These are phyloP conservation scores for Euphorbia celastroides DNA, from an alignment of 441 rosid species.

Conservation along the genomic window DNA sequence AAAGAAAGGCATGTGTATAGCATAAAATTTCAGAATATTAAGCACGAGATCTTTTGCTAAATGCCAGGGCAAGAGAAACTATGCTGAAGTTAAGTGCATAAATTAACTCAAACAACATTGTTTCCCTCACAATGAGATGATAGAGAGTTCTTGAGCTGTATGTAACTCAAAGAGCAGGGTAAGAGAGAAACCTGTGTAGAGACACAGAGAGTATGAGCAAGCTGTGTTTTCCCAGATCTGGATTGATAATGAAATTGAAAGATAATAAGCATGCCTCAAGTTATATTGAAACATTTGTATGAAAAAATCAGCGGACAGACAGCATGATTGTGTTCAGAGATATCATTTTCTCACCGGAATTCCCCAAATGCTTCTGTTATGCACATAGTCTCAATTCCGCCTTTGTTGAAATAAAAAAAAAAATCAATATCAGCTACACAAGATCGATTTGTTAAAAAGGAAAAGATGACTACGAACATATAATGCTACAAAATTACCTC, in stretches of 20 bases:
- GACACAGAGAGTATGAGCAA: slow-evolving; percentile 92
- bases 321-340: not conserved
- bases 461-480: not conserved
- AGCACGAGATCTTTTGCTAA: not conserved
- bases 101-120: not conserved
- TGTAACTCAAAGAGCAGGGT: slow-evolving; percentile 2
- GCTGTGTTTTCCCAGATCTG: slow-evolving; percentile 95
- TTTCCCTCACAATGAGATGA: not conserved
- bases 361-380: slow-evolving; percentile 97
- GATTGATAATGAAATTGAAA: slow-evolving; percentile 4
- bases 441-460: not conserved
- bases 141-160: not conserved
- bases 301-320: not conserved
- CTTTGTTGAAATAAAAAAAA: slow-evolving; percentile 28
- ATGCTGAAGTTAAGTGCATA: not conserved
- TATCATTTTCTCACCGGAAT: slow-evolving; percentile 46
- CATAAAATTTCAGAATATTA: not conserved
- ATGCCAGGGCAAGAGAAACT: not conserved
- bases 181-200: slow-evolving; percentile 66
- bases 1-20: not conserved
- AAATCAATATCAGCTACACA: slow-evolving; percentile 3
- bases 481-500: slow-evolving; percentile 36
- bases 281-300: slow-evolving; percentile 2
- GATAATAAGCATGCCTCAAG: not conserved
- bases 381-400: slow-evolving; percentile 72